These are phyloP conservation scores for Geosmithia morbida DNA, from an alignment of 2,329 filamentous ascomycete species.

Conservation along the genomic window DNA sequence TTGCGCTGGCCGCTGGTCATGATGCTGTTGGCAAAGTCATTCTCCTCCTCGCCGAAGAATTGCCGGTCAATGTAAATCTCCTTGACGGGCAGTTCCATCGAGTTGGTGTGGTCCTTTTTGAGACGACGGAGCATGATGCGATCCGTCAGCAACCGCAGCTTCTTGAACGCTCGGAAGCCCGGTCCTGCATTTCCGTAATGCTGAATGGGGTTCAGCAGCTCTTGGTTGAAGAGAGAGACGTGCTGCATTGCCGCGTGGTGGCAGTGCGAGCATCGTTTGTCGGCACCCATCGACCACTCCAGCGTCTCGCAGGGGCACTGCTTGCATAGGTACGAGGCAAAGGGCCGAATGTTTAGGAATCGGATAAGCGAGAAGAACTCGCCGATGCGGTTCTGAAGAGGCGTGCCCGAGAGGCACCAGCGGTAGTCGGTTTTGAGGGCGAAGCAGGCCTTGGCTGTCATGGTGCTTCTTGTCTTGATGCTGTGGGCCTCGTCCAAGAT, in stretches of 20 bases:
- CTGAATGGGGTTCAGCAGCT: constrained; percentile 74
- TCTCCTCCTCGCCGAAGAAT: constrained; percentile 93
- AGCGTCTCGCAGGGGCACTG: constrained; percentile 65
- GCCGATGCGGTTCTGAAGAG: constrained; percentile 91
- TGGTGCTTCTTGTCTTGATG: constrained; percentile 81
- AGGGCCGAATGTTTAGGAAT: constrained; percentile 79
- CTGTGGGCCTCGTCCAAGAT: constrained; percentile 93
- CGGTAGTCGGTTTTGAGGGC: constrained; percentile 77
- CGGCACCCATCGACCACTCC: constrained; percentile 67
- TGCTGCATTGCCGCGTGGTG: constrained; percentile 26
- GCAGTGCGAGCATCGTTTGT: constrained; percentile 58
- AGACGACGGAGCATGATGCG: constrained; percentile 91
- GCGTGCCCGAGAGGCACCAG: constrained; percentile 92
- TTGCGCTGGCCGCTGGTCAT: constrained; percentile 82
- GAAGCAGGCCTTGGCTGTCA: constrained; percentile 91
- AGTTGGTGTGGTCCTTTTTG: constrained; percentile 84
- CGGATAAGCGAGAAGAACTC: constrained; percentile 92
- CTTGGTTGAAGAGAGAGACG: constrained; percentile 70
- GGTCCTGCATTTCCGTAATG: constrained; percentile 43
- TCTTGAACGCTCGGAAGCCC: constrained; percentile 59
- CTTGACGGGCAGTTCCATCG: constrained; percentile 94
- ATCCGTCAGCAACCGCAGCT: constrained; percentile 77
- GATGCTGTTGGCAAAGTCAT: constrained; percentile 88
- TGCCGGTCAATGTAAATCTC: constrained; percentile 85
- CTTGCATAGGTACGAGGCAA: constrained; percentile 90